Conservation (phyloP, 2,329 filamentous ascomycete species). For the Mollisiaceae sp. region DNA sequence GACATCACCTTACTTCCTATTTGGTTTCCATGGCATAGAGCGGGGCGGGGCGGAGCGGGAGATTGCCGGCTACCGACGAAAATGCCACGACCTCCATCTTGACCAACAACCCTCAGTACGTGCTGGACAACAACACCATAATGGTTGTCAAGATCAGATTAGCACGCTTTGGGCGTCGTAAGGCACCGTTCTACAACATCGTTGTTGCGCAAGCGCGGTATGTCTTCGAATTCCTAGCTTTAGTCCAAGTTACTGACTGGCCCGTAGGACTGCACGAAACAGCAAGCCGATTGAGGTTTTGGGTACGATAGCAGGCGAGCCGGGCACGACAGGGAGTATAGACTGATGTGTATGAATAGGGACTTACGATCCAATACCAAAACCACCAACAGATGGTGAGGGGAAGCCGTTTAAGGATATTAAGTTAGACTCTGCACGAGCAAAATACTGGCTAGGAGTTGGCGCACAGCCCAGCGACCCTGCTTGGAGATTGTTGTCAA, state of each 20-base stretch:
- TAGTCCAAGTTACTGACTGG: conserved; percentile 11
- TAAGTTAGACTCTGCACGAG: conserved; percentile 78
- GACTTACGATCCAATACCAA: conserved; percentile 73
- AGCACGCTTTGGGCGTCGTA: conserved; percentile 87
- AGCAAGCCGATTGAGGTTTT: conserved; percentile 93
- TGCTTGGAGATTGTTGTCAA: conserved; percentile 82
- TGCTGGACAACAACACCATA: conserved; percentile 36
- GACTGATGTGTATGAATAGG: conserved; percentile 41
- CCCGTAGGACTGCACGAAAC: conserved; percentile 79
- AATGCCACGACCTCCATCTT: conserved; percentile 13
- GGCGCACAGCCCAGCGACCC: conserved; percentile 93
- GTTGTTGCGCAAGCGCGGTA: conserved; percentile 93
- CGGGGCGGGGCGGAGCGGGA: conserved; percentile 15
- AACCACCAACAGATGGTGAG: conserved; percentile 61
- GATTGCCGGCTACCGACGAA: conserved; percentile 12
- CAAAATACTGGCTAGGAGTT: conserved; percentile 96
- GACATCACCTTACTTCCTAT: conserved; percentile 25
- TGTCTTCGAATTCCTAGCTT: conserved; percentile 32
- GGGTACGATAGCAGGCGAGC: conserved; percentile 47
- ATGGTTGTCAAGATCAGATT: conserved; percentile 97
- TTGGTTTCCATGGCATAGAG: too few relatives aligned
- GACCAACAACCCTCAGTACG: conserved; percentile 8
- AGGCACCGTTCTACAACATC: conserved; percentile 96
- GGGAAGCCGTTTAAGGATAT: conserved; percentile 87
- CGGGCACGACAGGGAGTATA: neutral